A percentile compares a stretch with the other conserved stretches of the same genome.
Conservation (phyloP, 2,329 filamentous ascomycete species). For the Mycosphaerelloides madeirae region DNA sequence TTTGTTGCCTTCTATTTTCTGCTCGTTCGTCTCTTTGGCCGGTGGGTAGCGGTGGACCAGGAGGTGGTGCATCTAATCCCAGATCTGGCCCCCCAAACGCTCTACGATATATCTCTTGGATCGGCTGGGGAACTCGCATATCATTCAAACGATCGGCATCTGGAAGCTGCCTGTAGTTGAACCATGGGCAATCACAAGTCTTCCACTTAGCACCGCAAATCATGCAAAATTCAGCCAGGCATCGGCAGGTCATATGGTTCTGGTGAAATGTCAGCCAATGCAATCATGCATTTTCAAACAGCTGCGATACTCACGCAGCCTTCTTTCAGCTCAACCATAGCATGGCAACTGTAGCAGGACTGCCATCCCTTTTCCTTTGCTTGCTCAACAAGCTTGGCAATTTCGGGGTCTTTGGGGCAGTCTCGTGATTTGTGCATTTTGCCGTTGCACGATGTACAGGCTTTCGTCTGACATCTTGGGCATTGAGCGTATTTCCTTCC, state of each 20-base stretch:
- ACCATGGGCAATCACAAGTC: conserved; percentile 75
- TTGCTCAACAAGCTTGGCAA: conserved; percentile 57
- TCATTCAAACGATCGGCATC: conserved; percentile 54
- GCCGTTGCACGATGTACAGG: conserved; percentile 69
- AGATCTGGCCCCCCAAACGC: conserved; percentile 22
- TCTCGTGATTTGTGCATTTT: conserved; percentile 66
- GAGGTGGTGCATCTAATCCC: not conserved
- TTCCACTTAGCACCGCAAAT: conserved; percentile 79
- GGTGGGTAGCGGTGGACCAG: conserved; percentile 5
- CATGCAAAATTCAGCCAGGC: conserved; percentile 82
- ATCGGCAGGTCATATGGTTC: conserved; percentile 85
- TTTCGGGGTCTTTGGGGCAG: conserved; percentile 68
- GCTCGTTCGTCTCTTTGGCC: conserved; percentile 4
- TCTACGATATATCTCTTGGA: conserved; percentile 35
- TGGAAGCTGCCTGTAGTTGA: conserved; percentile 52
- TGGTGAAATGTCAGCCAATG: conserved; percentile 44
- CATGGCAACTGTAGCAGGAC: conserved; percentile 67
- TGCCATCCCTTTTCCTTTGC: conserved; percentile 68
- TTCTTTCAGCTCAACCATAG: conserved; percentile 72
- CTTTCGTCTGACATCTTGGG: conserved; percentile 64
- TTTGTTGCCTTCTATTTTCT: conserved; percentile 10
- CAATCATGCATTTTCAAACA: too few relatives aligned
- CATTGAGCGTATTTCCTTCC: conserved; percentile 65
- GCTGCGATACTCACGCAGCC: conserved; percentile 40
- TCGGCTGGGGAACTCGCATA: conserved; percentile 46